Evolutionary conservation across 805 yeast species (phyloP).

Genomic region (Kodamaea leandrae): DNA sequence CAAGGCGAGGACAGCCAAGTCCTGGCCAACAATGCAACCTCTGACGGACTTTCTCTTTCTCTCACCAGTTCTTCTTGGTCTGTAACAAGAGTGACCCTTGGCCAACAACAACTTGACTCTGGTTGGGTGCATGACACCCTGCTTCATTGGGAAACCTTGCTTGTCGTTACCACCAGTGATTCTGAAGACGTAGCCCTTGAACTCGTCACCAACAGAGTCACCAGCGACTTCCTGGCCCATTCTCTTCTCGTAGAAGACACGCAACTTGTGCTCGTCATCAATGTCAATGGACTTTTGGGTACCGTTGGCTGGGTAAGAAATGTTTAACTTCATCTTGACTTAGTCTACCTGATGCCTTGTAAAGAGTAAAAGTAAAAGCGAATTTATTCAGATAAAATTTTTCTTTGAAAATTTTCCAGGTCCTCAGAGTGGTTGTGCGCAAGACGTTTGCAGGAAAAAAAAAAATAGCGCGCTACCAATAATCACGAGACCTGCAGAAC

Average conservation of each 20-base stretch:
- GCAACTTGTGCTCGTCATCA: conserved; percentile 98
- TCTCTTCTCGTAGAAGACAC: conserved; percentile 98
- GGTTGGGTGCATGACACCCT: conserved; percentile 99
- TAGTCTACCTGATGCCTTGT: conserved; percentile 31
- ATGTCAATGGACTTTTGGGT: conserved; percentile 96
- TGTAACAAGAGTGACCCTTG: conserved; percentile 97
- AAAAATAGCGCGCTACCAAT: conserved; percentile 8
- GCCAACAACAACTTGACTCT: conserved; percentile 95
- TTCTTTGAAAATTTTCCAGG: conserved; percentile 10
- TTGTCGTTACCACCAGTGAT: conserved; percentile 99
- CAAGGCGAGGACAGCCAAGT: conserved; percentile 92
- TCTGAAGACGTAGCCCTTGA: conserved; percentile 98
- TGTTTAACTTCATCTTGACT: conserved; percentile 75
- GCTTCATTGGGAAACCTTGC: conserved; percentile 99
- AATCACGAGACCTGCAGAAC: neutral
- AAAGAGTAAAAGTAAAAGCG: conserved; percentile 24
- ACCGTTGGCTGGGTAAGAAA: conserved; percentile 99
- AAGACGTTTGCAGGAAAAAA: neutral
- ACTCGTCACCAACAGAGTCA: conserved; percentile 96
- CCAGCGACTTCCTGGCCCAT: conserved; percentile 99
- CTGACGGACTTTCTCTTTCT: conserved; percentile 99
- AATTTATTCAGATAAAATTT: conserved; percentile 8
- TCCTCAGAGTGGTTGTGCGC: conserved; percentile 3
- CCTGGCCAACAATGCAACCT: conserved; percentile 98
- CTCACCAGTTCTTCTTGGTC: conserved; percentile 99